Evolutionary conservation across 2,329 filamentous ascomycete genomes (phyloP).

Genomic region (Calonectria pseudoturangicola): DNA sequence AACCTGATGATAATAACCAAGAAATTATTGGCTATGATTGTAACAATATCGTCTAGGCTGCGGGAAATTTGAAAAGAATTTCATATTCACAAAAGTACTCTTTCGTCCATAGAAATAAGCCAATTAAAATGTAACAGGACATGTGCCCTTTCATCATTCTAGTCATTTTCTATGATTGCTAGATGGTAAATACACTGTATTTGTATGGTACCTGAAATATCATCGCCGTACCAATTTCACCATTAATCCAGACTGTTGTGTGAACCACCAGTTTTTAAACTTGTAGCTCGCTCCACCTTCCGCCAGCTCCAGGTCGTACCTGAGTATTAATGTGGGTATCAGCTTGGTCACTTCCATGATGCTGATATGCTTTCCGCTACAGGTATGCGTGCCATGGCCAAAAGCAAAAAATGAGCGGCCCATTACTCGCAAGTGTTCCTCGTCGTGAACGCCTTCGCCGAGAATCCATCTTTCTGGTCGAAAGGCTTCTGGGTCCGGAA

Average conservation of each 20-base stretch:
- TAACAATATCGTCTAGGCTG: too few relatives aligned
- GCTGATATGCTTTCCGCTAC: constrained; percentile 34
- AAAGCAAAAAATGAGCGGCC: constrained; percentile 31
- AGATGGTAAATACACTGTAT: background rate
- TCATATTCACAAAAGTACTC: too few relatives aligned
- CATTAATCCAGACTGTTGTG: constrained; percentile 21
- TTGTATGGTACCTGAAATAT: background rate
- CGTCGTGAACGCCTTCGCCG: constrained; percentile 20
- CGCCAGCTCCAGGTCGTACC: constrained; percentile 25
- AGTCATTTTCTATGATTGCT: background rate
- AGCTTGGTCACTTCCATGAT: constrained; percentile 33
- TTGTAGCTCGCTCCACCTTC: background rate
- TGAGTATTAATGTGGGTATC: constrained; percentile 20
- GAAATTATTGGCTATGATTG: too few relatives aligned
- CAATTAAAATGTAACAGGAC: too few relatives aligned
- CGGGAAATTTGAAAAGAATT: too few relatives aligned
- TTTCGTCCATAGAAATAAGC: too few relatives aligned
- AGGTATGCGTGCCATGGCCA: constrained; percentile 22
- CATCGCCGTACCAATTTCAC: constrained; percentile 13
- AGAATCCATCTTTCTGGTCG: constrained; percentile 36
- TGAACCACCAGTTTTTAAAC: constrained; percentile 35
- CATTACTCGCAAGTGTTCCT: constrained; percentile 29
- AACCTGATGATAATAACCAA: too few relatives aligned
- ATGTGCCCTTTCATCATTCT: too few relatives aligned
- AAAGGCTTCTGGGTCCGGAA: constrained; percentile 27